A percentile compares a stretch with the other conserved stretches of the same genome.
phyloP scores from a whole-genome alignment of 306 rosid species.

The Acacia melanoxylon region DNA sequence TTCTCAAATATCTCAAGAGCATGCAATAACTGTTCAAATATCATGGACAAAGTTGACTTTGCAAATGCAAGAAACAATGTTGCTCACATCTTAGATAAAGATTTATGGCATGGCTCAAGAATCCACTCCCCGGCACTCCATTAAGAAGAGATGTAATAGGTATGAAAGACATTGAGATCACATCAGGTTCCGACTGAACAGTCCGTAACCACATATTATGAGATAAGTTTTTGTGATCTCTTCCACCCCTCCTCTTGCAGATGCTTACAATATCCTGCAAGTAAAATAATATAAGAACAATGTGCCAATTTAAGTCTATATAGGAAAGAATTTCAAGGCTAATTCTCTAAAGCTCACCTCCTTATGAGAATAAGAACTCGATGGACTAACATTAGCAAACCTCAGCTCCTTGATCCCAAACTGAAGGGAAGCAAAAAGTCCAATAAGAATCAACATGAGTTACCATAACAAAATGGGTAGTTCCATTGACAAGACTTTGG shows the following conservation, averaged over 20 bases:
- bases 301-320: conserved; percentile 12
- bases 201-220: conserved; percentile 88
- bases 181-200: conserved; percentile 89
- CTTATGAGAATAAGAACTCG: conserved; percentile 83
- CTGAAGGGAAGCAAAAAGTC: conserved; percentile 48
- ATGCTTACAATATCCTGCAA: conserved; percentile 75
- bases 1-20: conserved; percentile 9
- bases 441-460: conserved; percentile 1
- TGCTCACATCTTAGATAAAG: conserved; percentile 94
- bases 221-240: conserved; percentile 50
- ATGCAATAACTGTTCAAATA: conserved; percentile 17
- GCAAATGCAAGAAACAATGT: conserved; percentile 27
- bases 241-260: conserved; percentile 92
- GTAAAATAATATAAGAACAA: conserved; percentile 25
- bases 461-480: conserved; percentile 2
- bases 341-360: conserved; percentile 56
- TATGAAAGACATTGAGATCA: conserved; percentile 91
- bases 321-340: conserved; percentile 16
- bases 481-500: not conserved
- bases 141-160: conserved; percentile 89
- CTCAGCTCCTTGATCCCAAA: conserved; percentile 80
- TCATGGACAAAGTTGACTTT: not conserved
- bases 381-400: conserved; percentile 74
- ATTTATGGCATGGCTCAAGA: conserved; percentile 96
- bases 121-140: conserved; percentile 98